Evolutionary conservation across 164 flowering plant species (phyloP).

Genomic region (Euptelea pleiosperma): DNA sequence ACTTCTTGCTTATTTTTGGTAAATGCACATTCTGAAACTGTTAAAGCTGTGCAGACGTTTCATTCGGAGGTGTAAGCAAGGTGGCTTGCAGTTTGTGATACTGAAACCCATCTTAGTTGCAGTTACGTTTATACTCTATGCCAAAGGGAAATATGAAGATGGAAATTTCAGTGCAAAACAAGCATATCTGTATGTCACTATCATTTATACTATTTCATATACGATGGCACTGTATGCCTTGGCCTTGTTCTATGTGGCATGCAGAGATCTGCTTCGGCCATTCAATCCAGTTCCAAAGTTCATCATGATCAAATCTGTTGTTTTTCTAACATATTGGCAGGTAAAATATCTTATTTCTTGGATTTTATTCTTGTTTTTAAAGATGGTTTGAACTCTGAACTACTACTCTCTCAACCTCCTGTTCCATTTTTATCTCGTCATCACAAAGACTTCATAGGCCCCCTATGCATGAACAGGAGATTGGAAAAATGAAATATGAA

Average conservation of each 20-base stretch:
- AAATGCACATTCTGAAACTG: neutral
- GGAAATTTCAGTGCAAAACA: slow-evolving; percentile 87
- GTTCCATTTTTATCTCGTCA: neutral
- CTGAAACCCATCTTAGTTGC: slow-evolving; percentile 85
- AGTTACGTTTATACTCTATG: slow-evolving; percentile 77
- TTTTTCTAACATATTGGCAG: slow-evolving; percentile 98
- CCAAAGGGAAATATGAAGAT: slow-evolving; percentile 89
- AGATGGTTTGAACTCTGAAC: neutral
- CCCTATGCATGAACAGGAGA: neutral
- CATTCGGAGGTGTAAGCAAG: slow-evolving; percentile 96
- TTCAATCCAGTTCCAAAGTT: slow-evolving; percentile 98
- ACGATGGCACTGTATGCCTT: slow-evolving; percentile 85
- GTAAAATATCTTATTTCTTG: slow-evolving; percentile 33
- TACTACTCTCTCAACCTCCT: neutral
- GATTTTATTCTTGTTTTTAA: neutral
- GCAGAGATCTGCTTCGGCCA: slow-evolving; percentile 91
- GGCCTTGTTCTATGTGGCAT: slow-evolving; percentile 91
- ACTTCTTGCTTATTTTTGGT: neutral
- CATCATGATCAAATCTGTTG: slow-evolving; percentile 88
- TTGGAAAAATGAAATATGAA: neutral
- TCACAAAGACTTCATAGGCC: neutral
- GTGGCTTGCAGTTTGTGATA: slow-evolving; percentile 94
- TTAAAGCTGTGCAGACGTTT: slow-evolving; percentile 66
- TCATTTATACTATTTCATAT: slow-evolving; percentile 88
- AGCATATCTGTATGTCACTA: slow-evolving; percentile 83